phyloP scores from a whole-genome alignment of 768 basidiomycete genomes.

The Phaeolepiota aurea region DNA sequence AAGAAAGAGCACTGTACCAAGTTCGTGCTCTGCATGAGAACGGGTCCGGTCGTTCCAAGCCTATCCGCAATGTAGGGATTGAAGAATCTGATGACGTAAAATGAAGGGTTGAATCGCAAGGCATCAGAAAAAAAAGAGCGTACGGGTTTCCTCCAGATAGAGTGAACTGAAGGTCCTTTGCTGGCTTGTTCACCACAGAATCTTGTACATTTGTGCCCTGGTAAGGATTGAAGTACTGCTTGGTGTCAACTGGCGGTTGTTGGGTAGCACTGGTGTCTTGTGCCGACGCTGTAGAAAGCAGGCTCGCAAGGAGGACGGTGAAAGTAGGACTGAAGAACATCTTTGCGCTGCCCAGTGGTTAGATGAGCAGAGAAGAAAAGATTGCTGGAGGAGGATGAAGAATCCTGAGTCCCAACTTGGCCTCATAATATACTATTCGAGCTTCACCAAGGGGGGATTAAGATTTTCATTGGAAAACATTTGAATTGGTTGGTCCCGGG shows the following conservation, averaged over 20 bases:
- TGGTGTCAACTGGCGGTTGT: not conserved
- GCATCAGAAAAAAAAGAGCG: not conserved
- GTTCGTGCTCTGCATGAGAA: constrained; percentile 9
- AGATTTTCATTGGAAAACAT: not conserved
- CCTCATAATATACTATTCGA: not conserved
- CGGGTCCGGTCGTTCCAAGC: constrained; percentile 8
- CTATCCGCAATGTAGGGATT: constrained; percentile 8
- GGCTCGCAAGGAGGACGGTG: constrained; percentile 3
- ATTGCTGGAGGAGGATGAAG: not conserved
- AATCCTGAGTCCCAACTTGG: not conserved
- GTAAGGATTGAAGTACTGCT: constrained; percentile 3
- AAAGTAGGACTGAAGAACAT: constrained; percentile 4
- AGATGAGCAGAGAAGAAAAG: not conserved
- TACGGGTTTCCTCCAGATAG: constrained; percentile 10
- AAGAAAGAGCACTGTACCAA: constrained; percentile 4
- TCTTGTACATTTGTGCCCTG: constrained; percentile 6
- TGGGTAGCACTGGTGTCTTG: not conserved
- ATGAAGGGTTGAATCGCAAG: not conserved
- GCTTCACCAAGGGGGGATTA: no score
- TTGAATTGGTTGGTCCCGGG: not conserved
- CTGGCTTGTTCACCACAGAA: constrained; percentile 3
- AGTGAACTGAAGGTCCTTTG: constrained; percentile 7
- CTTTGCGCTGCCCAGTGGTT: not conserved
- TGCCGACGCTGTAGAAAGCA: constrained; percentile 1
- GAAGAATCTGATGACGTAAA: constrained; percentile 3